Conservation (phyloP, 2,329 filamentous ascomycete species). For the Emergomyces africanus region DNA sequence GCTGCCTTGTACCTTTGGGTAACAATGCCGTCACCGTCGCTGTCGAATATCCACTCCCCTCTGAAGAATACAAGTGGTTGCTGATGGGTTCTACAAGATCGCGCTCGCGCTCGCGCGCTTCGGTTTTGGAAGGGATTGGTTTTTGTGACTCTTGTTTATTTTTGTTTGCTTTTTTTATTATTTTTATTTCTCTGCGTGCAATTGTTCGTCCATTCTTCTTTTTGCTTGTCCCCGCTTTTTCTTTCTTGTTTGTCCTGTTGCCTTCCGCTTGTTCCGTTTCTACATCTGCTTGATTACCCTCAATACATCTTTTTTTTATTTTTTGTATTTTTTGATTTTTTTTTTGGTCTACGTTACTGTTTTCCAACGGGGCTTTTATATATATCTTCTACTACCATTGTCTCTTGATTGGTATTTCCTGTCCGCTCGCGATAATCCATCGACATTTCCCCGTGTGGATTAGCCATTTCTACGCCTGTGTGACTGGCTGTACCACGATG, state of each 20-base stretch:
- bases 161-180: background rate
- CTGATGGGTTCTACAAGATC: background rate
- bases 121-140: background rate
- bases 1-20: background rate
- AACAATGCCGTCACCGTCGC: background rate
- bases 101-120: background rate
- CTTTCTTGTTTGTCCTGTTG: background rate
- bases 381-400: background rate
- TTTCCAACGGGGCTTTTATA: too few species aligned
- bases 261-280: background rate
- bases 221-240: background rate
- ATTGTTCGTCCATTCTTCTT: background rate
- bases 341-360: conserved; percentile 15
- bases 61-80: background rate
- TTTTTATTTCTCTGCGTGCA: background rate
- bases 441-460: background rate
- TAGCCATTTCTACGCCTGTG: background rate
- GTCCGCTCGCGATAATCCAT: background rate
- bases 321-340: conserved; percentile 11
- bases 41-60: background rate
- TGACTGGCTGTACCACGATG: background rate
- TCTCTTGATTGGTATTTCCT: background rate
- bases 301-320: conserved; percentile 12
- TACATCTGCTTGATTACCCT: conserved; percentile 2
- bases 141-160: background rate